These are phyloP conservation scores for Mycena pura DNA, from an alignment of 768 basidiomycete genomes.

Conservation along the genomic window DNA sequence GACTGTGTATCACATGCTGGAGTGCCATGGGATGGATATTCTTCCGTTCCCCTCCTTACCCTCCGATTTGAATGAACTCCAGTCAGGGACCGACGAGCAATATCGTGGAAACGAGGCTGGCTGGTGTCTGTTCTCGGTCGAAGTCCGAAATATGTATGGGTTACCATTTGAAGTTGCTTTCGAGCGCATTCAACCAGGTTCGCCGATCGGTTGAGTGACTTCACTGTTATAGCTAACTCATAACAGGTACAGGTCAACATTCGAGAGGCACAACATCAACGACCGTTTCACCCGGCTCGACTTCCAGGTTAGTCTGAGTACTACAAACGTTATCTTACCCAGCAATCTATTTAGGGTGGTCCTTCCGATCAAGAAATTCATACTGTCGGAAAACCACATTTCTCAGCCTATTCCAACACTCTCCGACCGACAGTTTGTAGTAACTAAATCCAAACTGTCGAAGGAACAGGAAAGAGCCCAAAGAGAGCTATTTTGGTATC, in stretches of 20 bases:
- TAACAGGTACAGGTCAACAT: too few species aligned
- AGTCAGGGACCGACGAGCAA: slow-evolving; percentile 28
- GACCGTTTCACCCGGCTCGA: slow-evolving; percentile 88
- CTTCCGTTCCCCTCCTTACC: slow-evolving; percentile 61
- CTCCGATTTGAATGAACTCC: slow-evolving; percentile 28
- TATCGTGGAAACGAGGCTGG: slow-evolving; percentile 57
- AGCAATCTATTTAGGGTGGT: slow-evolving; percentile 52
- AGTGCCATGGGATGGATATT: slow-evolving; percentile 84
- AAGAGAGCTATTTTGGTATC: slow-evolving; percentile 93
- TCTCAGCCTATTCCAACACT: slow-evolving; percentile 80
- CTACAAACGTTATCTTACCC: background rate
- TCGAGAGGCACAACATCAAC: slow-evolving; percentile 53
- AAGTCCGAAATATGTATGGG: slow-evolving; percentile 92
- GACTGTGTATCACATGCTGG: slow-evolving; percentile 95
- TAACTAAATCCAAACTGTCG: slow-evolving; percentile 73
- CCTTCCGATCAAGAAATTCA: slow-evolving; percentile 75
- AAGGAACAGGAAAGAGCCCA: slow-evolving; percentile 65
- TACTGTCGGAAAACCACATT: slow-evolving; percentile 62
- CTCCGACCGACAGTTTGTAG: slow-evolving; percentile 90
- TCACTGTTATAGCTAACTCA: too few species aligned
- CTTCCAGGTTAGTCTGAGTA: slow-evolving; percentile 63
- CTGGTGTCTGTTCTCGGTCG: slow-evolving; percentile 89
- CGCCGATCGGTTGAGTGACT: too few species aligned
- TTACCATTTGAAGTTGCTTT: slow-evolving; percentile 90
- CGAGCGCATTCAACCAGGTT: slow-evolving; percentile 69